Base-by-base conservation (phyloP, 495 filamentous ascomycete species). In the Oidiodendron maius region DNA sequence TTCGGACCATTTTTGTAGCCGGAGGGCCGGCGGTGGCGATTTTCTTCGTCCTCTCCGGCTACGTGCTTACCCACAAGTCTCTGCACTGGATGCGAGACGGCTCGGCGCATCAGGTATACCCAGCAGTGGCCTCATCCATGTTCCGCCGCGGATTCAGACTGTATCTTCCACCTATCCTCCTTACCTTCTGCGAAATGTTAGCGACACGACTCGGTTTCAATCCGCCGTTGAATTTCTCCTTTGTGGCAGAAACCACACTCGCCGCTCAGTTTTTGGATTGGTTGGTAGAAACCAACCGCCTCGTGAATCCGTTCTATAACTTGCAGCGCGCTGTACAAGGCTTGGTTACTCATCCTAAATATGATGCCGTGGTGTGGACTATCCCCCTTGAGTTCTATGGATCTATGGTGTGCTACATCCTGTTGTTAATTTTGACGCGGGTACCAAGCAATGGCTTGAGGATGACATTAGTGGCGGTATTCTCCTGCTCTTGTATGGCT, bases 81-180 rank as follows among this genome's bases (percentile, higher is more conserved):
- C 35, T 48, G 3, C 13, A 25, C 2, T 48, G 36, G 35, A 48
- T 48, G 22, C 46, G 46, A 40, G 23, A 11, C 17, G 46, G 46
- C 9, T 15, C 18, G 23, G 41, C 4, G 36, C 11, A 48, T 26
- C 18, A 48, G n/a, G 36, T 48, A 12, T 48, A 48, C 34, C 46
- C 46, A 4, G 46, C 51, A 48, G 53, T 8, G 58, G 84, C 76
- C 12, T 83, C 79, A 0, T 75, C 79, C 0, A 75, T 80, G n/a
- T 82, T 86, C 47, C 79, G 82, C 4, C 79, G 82, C 1, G 69
- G 63, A 1, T 60, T 83, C n/a, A 75, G 82, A 11, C 69, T 86
- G 3, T 84, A 80, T 52, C 69, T 81, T 3, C 82, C 82, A 12
- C 71, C 76, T 0, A 53, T 80, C 12, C 60, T 74, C 18, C 77